Evolutionary conservation across 139 green algal genomes (phyloP).

Genomic region (Spirogloea muscicola): DNA sequence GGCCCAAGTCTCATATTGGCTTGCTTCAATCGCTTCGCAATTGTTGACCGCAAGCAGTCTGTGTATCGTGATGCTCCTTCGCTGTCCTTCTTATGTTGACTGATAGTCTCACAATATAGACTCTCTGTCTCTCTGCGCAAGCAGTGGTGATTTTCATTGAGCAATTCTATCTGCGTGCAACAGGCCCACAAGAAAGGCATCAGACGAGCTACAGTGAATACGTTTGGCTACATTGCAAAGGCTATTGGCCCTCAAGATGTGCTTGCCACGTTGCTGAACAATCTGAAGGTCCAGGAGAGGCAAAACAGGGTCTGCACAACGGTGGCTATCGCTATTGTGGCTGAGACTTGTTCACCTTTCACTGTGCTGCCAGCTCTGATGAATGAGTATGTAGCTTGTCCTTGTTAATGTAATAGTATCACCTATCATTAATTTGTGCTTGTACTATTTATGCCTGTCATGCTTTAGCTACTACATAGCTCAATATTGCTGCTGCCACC

Average conservation of each 20-base stretch:
- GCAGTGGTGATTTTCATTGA: background rate
- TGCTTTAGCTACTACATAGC: too few relatives aligned
- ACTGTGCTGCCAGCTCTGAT: constrained; percentile 98
- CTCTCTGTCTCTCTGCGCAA: too few relatives aligned
- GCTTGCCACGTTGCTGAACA: constrained; percentile 97
- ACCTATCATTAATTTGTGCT: too few relatives aligned
- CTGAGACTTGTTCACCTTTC: constrained; percentile 97
- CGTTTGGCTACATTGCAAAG: constrained; percentile 99
- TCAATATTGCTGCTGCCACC: too few relatives aligned
- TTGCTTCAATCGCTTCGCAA: too few relatives aligned
- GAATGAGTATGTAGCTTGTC: constrained; percentile 88
- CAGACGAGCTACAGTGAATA: constrained; percentile 94
- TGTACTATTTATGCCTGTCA: too few relatives aligned
- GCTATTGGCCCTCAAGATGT: constrained; percentile 96
- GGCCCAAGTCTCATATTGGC: too few relatives aligned
- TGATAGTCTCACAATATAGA: too few relatives aligned
- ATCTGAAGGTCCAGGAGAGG: constrained; percentile 98
- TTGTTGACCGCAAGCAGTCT: too few relatives aligned
- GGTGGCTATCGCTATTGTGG: constrained; percentile 98
- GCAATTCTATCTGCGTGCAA: background rate
- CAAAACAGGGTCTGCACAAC: constrained; percentile 99
- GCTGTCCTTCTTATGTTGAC: too few relatives aligned
- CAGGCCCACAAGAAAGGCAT: constrained; percentile 94
- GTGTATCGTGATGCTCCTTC: too few relatives aligned
- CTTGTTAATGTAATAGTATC: too few relatives aligned